A percentile compares a stretch with the other conserved stretches of the same genome.
These are phyloP conservation scores for Hypoxylon sp. DNA, from an alignment of 2,329 filamentous ascomycete genomes.

Conservation along the genomic window DNA sequence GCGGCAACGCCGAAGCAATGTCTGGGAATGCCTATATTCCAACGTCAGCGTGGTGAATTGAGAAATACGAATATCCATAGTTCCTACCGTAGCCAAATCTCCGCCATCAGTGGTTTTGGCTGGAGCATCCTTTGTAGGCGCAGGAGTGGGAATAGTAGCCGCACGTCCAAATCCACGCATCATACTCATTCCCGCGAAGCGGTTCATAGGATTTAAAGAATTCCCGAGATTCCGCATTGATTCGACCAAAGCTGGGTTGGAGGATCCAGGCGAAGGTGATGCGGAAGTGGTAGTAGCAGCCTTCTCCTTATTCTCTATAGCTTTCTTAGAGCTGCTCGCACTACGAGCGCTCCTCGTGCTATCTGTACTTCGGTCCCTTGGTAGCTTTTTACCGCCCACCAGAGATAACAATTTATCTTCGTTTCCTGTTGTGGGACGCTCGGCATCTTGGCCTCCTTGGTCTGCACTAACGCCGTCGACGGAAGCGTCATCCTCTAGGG, in stretches of 20 bases:
- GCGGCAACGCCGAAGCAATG: conserved; percentile 68
- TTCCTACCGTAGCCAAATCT: conserved; percentile 70
- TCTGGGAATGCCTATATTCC: conserved; percentile 71
- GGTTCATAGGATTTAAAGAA: conserved; percentile 85
- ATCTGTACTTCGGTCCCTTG: conserved; percentile 82
- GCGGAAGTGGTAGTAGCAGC: conserved; percentile 51
- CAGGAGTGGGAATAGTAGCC: conserved; percentile 58
- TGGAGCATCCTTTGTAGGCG: conserved; percentile 57
- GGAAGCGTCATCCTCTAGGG: conserved; percentile 72
- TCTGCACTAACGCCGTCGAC: conserved; percentile 71
- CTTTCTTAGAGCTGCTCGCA: conserved; percentile 72
- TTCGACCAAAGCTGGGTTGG: conserved; percentile 78
- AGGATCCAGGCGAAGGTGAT: conserved; percentile 52
- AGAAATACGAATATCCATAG: background rate
- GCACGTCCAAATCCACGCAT: conserved; percentile 82
- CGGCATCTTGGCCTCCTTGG: conserved; percentile 60
- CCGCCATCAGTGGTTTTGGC: conserved; percentile 64
- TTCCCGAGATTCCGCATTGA: conserved; percentile 86
- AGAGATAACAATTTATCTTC: conserved; percentile 80
- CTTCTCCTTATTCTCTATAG: conserved; percentile 62
- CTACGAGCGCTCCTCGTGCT: conserved; percentile 76
- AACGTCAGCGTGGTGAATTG: conserved; percentile 8
- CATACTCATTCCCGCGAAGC: conserved; percentile 79
- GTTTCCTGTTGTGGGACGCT: conserved; percentile 52
- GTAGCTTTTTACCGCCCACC: conserved; percentile 74